phyloP scores from a whole-genome alignment of 768 basidiomycete genomes.

The Boletus reticulatus region DNA sequence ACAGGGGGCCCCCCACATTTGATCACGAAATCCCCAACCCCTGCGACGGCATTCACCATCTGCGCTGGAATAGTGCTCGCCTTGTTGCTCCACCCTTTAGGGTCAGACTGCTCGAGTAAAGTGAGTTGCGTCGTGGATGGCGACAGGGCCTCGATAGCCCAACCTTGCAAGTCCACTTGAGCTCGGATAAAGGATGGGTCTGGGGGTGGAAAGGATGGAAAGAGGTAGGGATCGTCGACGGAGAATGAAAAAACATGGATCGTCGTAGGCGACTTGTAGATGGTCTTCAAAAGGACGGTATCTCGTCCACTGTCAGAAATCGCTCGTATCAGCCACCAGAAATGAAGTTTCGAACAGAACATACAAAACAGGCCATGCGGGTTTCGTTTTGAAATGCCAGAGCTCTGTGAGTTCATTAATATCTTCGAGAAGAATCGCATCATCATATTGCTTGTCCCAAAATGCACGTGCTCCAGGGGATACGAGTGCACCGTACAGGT shows the following conservation, averaged over 20 bases:
- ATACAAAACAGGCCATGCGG: constrained; percentile 91
- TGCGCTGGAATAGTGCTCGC: constrained; percentile 84
- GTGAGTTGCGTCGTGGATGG: constrained; percentile 94
- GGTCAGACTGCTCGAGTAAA: constrained; percentile 93
- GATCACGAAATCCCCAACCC: constrained; percentile 94
- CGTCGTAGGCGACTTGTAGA: constrained; percentile 94
- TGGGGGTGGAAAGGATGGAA: constrained; percentile 64
- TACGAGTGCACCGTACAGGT: constrained; percentile 84
- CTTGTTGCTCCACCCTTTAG: constrained; percentile 96
- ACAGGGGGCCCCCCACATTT: constrained; percentile 93
- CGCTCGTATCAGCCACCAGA: not conserved
- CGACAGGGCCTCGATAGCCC: constrained; percentile 94
- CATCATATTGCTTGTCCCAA: constrained; percentile 92
- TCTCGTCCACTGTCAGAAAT: constrained; percentile 72
- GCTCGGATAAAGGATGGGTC: constrained; percentile 85
- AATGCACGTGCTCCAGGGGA: constrained; percentile 78
- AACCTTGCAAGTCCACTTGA: constrained; percentile 97
- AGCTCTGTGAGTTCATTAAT: constrained; percentile 88
- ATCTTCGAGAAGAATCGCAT: constrained; percentile 82
- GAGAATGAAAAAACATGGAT: constrained; percentile 97
- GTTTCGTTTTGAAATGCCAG: constrained; percentile 90
- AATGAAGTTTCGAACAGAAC: constrained; percentile 31
- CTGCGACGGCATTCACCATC: constrained; percentile 86
- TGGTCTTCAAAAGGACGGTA: constrained; percentile 86
- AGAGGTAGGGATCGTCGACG: constrained; percentile 83